Evolutionary conservation across 257 asterid species (phyloP).

Genomic region (Nicotiana noctiflora): DNA sequence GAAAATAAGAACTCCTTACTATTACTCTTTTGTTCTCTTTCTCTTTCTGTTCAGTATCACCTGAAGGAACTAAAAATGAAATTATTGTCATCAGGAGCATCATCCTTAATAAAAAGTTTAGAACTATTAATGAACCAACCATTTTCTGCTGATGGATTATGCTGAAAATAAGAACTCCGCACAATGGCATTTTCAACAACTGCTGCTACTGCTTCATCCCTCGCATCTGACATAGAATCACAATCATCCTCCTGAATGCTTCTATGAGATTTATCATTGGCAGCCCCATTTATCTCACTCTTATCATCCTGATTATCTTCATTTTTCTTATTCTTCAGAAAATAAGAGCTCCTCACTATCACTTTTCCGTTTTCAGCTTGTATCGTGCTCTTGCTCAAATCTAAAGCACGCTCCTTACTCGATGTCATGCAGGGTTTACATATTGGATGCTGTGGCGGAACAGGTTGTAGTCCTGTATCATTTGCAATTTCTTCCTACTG

Average conservation of each 20-base stretch:
- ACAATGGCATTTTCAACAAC: conserved; percentile 30
- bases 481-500: conserved; percentile 28
- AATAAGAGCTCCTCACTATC: conserved; percentile 29
- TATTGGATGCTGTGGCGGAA: conserved; percentile 26
- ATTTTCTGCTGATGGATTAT: conserved; percentile 24
- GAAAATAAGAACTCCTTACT: conserved; percentile 31
- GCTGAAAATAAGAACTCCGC: conserved; percentile 56
- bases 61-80: conserved; percentile 17
- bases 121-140: conserved; percentile 19
- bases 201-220: conserved; percentile 22
- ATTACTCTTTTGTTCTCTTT: conserved; percentile 20
- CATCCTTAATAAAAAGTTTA: conserved; percentile 17
- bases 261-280: neutral
- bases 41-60: conserved; percentile 17
- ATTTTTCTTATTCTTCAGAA: conserved; percentile 14
- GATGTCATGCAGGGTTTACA: conserved; percentile 55
- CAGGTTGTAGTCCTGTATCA: conserved; percentile 15
- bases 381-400: conserved; percentile 15
- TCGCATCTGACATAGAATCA: conserved; percentile 23
- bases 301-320: conserved; percentile 8
- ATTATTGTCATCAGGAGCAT: neutral
- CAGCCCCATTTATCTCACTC: conserved; percentile 10
- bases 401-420: conserved; percentile 41
- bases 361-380: conserved; percentile 12
- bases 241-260: neutral